Evolutionary conservation across 805 yeast genomes (phyloP).

Genomic region (Grigorovia jiainica): DNA sequence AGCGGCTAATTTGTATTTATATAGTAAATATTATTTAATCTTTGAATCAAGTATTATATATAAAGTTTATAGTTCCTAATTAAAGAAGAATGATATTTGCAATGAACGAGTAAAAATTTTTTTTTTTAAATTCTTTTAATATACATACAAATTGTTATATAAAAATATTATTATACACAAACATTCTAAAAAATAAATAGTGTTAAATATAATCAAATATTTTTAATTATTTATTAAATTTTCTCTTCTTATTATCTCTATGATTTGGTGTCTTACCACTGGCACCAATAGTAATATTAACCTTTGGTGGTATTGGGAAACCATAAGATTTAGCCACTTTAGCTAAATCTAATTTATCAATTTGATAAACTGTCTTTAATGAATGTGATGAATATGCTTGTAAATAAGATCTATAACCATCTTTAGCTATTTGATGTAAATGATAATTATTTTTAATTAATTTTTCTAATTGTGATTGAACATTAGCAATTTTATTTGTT

Average conservation of each 20-base stretch:
- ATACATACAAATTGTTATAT: too few relatives aligned
- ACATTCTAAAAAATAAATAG: too few relatives aligned
- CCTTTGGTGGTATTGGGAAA: slow-evolving; percentile 91
- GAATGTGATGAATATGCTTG: slow-evolving; percentile 98
- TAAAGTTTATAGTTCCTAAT: too few relatives aligned
- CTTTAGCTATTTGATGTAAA: slow-evolving; percentile 92
- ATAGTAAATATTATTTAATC: too few relatives aligned
- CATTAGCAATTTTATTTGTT: slow-evolving; percentile 85
- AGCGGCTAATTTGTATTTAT: too few relatives aligned
- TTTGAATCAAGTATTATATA: too few relatives aligned
- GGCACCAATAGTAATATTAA: slow-evolving; percentile 90
- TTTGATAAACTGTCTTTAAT: slow-evolving; percentile 90
- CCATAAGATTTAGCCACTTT: slow-evolving; percentile 96
- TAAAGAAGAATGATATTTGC: too few relatives aligned
- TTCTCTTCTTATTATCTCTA: slow-evolving; percentile 16
- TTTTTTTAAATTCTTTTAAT: too few relatives aligned
- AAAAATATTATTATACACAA: too few relatives aligned
- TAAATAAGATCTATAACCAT: slow-evolving; percentile 91
- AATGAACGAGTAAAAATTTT: too few relatives aligned
- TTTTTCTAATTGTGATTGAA: slow-evolving; percentile 87
- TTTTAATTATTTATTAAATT: background rate
- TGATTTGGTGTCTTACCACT: slow-evolving; percentile 53
- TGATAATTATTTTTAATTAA: slow-evolving; percentile 85
- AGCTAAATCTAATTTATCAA: slow-evolving; percentile 85
- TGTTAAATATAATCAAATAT: too few relatives aligned